A percentile compares a stretch with the other conserved stretches of the same genome.
Conservation (phyloP, 2,329 filamentous ascomycete species). For the Diaporthe destruens region DNA sequence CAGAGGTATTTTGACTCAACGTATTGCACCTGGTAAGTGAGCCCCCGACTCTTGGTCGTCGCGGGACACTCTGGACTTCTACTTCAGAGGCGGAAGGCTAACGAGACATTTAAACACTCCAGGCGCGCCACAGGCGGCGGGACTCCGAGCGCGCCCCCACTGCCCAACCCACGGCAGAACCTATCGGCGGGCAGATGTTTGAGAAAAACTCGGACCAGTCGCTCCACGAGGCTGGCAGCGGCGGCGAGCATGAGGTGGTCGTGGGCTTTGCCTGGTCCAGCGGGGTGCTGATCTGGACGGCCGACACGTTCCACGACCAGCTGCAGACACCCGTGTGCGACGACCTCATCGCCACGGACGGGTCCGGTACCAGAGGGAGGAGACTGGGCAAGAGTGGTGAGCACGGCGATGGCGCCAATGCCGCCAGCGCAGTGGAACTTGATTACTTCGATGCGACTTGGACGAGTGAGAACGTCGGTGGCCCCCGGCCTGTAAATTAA, state of each 20-base stretch:
- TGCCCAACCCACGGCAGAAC: constrained; percentile 58
- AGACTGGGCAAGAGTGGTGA: constrained; percentile 40
- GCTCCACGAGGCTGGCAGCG: constrained; percentile 71
- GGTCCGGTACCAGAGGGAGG: constrained; percentile 45
- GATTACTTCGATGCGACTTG: constrained; percentile 59
- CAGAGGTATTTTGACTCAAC: constrained; percentile 76
- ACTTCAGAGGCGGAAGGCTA: background rate
- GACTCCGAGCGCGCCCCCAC: constrained; percentile 64
- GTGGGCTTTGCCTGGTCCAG: constrained; percentile 80
- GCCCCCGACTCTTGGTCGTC: background rate
- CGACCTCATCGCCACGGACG: constrained; percentile 58
- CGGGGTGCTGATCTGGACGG: constrained; percentile 75
- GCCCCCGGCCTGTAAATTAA: constrained; percentile 16
- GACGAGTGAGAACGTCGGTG: constrained; percentile 49
- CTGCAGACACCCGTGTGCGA: constrained; percentile 69
- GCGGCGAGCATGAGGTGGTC: constrained; percentile 77
- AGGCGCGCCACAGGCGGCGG: constrained; percentile 69
- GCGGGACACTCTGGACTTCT: background rate
- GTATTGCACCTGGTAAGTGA: constrained; percentile 74
- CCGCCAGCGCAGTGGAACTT: constrained; percentile 59
- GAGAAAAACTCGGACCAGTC: constrained; percentile 75
- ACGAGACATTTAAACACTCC: background rate
- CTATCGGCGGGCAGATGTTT: constrained; percentile 73
- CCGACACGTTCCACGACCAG: constrained; percentile 70
- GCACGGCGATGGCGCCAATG: constrained; percentile 4